These are phyloP conservation scores for Pecoramyces ruminantium DNA, from an alignment of 192 early-diverging fungal species.

Conservation along the genomic window DNA sequence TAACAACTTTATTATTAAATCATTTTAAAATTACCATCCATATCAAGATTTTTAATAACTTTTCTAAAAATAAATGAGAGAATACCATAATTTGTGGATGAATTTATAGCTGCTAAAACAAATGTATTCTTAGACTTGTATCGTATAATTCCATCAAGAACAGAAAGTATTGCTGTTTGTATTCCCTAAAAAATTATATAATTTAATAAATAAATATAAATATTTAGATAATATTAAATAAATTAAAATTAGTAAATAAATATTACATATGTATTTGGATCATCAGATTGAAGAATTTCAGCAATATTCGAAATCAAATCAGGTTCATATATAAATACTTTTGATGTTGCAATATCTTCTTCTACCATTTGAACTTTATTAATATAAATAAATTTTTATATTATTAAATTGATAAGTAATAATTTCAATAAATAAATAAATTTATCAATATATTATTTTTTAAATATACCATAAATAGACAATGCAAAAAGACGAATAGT, in stretches of 20 bases:
- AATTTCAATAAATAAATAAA: too few species aligned
- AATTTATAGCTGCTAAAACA: slow-evolving; percentile 72
- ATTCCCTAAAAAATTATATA: slow-evolving; percentile 20
- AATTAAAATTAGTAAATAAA: not conserved
- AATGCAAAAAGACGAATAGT: slow-evolving; percentile 62
- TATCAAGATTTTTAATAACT: slow-evolving; percentile 34
- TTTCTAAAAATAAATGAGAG: slow-evolving; percentile 67
- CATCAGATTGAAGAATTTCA: slow-evolving; percentile 55
- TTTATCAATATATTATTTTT: too few species aligned
- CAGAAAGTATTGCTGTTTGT: slow-evolving; percentile 64
- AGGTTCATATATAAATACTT: slow-evolving; percentile 75
- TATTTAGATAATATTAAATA: not conserved
- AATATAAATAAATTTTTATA: too few species aligned
- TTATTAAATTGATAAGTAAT: too few species aligned
- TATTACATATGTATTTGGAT: slow-evolving; percentile 40
- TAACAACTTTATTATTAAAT: slow-evolving; percentile 3
- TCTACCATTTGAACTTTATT: slow-evolving; percentile 31
- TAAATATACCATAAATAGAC: slow-evolving; percentile 49
- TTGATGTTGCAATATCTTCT: slow-evolving; percentile 43
- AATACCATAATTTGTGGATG: slow-evolving; percentile 82
- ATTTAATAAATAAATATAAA: too few species aligned
- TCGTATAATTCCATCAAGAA: slow-evolving; percentile 68
- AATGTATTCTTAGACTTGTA: slow-evolving; percentile 58
- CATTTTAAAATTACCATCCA: slow-evolving; percentile 8
- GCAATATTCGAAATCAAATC: slow-evolving; percentile 64